phyloP scores from a whole-genome alignment of 2,329 filamentous ascomycete species.

The Penicillium sp. region DNA sequence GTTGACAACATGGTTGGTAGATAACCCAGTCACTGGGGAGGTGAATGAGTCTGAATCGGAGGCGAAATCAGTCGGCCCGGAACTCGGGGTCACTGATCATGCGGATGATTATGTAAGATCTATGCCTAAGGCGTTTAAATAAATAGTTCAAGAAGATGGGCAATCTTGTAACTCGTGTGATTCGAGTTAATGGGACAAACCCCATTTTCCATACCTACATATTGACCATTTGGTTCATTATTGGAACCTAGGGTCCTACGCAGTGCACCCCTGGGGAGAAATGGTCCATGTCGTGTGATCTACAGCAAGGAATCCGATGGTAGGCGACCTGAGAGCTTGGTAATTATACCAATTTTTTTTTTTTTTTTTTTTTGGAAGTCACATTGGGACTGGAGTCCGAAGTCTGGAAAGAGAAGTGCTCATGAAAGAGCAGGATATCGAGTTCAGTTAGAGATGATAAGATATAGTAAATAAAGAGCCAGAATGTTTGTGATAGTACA shows the following conservation, averaged over 20 bases:
- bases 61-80: conserved; percentile 37
- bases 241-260: not conserved
- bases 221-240: not conserved
- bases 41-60: conserved; percentile 29
- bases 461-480: conserved; percentile 6
- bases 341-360: not conserved
- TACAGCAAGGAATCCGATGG: not conserved
- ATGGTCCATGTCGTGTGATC: not conserved
- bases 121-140: conserved; percentile 24
- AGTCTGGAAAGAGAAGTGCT: not conserved
- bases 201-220: not conserved
- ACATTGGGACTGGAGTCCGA: not conserved
- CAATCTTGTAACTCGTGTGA: not conserved
- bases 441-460: conserved; percentile 2
- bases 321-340: not conserved
- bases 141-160: not conserved
- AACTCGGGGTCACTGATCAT: conserved; percentile 34
- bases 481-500: conserved; percentile 22
- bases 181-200: not conserved
- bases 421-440: conserved; percentile 2
- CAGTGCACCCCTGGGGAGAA: not conserved
- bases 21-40: conserved; percentile 26
- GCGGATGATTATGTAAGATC: conserved; percentile 32
- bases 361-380: no score
- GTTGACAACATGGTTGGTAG: conserved; percentile 43